A percentile compares a stretch with the other conserved stretches of the same genome.
phyloP scores from a whole-genome alignment of 2,329 filamentous ascomycete species.

The Colletotrichum kahawae region DNA sequence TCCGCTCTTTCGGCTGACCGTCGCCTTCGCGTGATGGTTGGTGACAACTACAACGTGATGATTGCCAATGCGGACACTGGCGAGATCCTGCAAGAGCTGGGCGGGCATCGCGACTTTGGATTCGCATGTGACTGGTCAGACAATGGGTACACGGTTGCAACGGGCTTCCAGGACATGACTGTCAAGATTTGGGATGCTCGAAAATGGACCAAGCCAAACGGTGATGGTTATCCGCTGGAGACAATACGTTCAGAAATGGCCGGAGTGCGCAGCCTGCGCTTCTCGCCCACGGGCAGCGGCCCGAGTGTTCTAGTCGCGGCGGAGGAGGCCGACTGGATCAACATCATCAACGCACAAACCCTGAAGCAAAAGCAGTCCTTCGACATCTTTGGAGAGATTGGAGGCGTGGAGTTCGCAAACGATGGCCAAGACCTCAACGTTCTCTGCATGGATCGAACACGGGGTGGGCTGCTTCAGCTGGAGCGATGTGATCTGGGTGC shows the following conservation, averaged over 20 bases:
- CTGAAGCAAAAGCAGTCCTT: conserved; percentile 72
- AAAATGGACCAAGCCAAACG: conserved; percentile 64
- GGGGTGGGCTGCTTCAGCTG: conserved; percentile 71
- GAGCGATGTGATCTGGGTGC: conserved; percentile 50
- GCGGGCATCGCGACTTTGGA: conserved; percentile 71
- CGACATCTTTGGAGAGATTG: conserved; percentile 78
- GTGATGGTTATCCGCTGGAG: conserved; percentile 50
- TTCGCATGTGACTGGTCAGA: conserved; percentile 84
- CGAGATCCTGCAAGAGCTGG: conserved; percentile 59
- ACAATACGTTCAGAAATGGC: conserved; percentile 70
- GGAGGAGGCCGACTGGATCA: conserved; percentile 77
- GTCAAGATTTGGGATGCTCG: conserved; percentile 80
- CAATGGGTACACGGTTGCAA: conserved; percentile 77
- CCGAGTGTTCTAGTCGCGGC: conserved; percentile 71
- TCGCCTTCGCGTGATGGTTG: conserved; percentile 74
- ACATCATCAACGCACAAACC: conserved; percentile 70
- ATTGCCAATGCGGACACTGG: conserved; percentile 75
- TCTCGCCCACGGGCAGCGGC: conserved; percentile 74
- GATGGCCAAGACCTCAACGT: conserved; percentile 72
- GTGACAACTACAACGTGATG: conserved; percentile 68
- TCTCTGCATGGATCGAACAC: conserved; percentile 67
- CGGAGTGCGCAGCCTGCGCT: conserved; percentile 71
- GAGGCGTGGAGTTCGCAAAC: conserved; percentile 69
- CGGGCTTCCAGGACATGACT: conserved; percentile 76
- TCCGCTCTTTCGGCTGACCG: conserved; percentile 74